A percentile compares a stretch with the other conserved stretches of the same genome.
Evolutionary conservation across 2,329 filamentous ascomycete species (phyloP).

Genomic region (Rosellinia necatrix): DNA sequence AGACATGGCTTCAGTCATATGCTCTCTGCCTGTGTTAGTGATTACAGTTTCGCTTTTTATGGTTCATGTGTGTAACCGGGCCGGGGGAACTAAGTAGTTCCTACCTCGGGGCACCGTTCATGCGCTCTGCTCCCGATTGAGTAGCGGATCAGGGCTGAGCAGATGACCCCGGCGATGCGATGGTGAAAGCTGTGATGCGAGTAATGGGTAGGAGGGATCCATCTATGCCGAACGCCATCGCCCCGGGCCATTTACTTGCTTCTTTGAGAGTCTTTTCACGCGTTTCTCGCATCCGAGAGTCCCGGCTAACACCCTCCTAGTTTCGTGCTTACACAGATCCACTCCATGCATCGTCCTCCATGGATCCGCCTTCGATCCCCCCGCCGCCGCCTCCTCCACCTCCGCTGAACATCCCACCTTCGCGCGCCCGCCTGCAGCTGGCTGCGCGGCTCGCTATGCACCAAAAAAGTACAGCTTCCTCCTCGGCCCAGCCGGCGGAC

Average conservation of each 20-base stretch:
- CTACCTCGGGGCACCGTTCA: not conserved
- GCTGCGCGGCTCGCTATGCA: conserved; percentile 83
- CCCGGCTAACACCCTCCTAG: conserved; percentile 43
- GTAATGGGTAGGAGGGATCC: no score
- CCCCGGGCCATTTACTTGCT: not conserved
- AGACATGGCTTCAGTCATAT: conserved; percentile 21
- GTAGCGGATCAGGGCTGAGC: not conserved
- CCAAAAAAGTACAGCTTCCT: conserved; percentile 62
- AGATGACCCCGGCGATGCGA: no score
- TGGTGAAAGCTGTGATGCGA: no score
- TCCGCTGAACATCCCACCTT: conserved; percentile 83
- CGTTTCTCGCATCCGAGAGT: not conserved
- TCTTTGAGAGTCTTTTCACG: not conserved
- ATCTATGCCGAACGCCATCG: not conserved
- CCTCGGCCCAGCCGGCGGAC: conserved; percentile 46
- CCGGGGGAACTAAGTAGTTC: not conserved
- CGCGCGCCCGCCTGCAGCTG: conserved; percentile 84
- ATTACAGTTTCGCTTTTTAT: not conserved
- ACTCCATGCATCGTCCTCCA: conserved; percentile 52
- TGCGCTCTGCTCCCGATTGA: not conserved
- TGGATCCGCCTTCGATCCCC: conserved; percentile 62
- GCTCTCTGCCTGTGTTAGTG: conserved; percentile 12
- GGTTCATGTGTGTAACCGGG: not conserved
- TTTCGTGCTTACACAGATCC: conserved; percentile 65
- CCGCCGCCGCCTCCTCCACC: conserved; percentile 71